Percentiles rank a stretch among this genome's conserved stretches.
Evolutionary conservation across 2,329 filamentous ascomycete genomes (phyloP).

Genomic region (Leptosphaerulina australis): DNA sequence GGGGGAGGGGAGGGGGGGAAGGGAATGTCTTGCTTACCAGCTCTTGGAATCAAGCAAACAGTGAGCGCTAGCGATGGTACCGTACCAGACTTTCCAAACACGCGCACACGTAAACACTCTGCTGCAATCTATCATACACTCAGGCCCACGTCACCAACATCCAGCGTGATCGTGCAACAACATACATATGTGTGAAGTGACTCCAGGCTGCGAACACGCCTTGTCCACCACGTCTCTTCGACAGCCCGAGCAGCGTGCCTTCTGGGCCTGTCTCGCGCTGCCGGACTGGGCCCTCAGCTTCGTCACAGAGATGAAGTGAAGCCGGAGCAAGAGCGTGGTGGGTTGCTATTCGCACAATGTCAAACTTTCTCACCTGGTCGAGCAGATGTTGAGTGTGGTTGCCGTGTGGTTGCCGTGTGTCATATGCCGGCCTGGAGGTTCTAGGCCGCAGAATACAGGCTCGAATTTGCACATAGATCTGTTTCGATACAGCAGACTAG

Average conservation of each 20-base stretch:
- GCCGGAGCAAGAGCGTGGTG: constrained; percentile 10
- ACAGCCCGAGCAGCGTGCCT: not conserved
- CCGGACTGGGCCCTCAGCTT: constrained; percentile 8
- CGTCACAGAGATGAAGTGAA: constrained; percentile 4
- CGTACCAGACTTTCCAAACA: constrained; percentile 10
- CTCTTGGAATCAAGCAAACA: not conserved
- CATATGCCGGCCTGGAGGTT: constrained; percentile 11
- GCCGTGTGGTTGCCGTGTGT: constrained; percentile 15
- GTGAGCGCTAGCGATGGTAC: constrained; percentile 9
- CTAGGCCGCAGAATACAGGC: constrained; percentile 15
- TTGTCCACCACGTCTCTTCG: not conserved
- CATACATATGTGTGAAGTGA: not conserved
- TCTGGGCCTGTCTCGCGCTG: constrained; percentile 3
- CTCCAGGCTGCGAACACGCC: not conserved
- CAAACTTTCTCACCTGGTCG: constrained; percentile 11
- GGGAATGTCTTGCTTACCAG: constrained; percentile 5
- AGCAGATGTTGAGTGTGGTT: too few species aligned
- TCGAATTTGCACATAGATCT: not conserved
- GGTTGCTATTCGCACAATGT: constrained; percentile 1
- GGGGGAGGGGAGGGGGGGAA: too few species aligned
- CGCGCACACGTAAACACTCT: constrained; percentile 1
- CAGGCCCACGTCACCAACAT: constrained; percentile 1
- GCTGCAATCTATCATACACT: constrained; percentile 2
- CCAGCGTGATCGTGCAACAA: not conserved
- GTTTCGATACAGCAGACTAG: too few species aligned